Base-by-base conservation (phyloP, 2,329 filamentous ascomycete genomes). In the Penicillium concentricum region DNA sequence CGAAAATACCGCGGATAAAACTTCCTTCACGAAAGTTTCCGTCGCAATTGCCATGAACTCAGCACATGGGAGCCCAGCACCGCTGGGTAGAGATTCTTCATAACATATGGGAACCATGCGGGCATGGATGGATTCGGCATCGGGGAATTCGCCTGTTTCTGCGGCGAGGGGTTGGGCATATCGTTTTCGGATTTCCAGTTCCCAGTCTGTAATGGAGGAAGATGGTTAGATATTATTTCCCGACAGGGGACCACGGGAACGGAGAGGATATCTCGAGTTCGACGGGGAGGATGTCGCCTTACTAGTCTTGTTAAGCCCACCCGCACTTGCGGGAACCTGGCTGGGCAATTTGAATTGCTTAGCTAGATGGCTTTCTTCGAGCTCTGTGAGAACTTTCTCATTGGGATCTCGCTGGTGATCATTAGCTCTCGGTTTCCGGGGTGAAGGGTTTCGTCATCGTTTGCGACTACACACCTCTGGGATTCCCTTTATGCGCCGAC, bases 241-340 rank as follows among this genome's bases (percentile, higher is more conserved):
- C n/a, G 18, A 39, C 8, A 30, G 28, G 15, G 10, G 47, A 32
- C 18, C 24, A 55, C 48, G 51, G 30, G 44, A 45, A 53, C 53
- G 51, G 44, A 57, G n/a, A 35, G 32, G 18, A 47, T 56, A 47
- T 53, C 54, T 41, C 9, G 45, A 42, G 18, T 49, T 35, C 47
- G 39, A 37, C 38, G 32, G 32, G 47, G 50, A 28, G 30, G 24
- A 34, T 32, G 26, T 22, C 38, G 28, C 76, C 87, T 71, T 80
- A 91, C 88, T 85, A 35, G 82, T 95, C 80, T 93, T 91, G 64
- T 90, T 92, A 44, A 93, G 81, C 20, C 88, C 88, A 28, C 86
- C 87, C 24, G 88, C 87, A 68, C 86, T 87, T 28, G 87, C 82
- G 26, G 88, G 86, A 9, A 86, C 82, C 55, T 90, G 84, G 30